Percentiles rank a stretch among this genome's conserved stretches.
These are phyloP conservation scores for Phyllosticta citribraziliensis DNA, from an alignment of 2,329 filamentous ascomycete species.

Conservation along the genomic window DNA sequence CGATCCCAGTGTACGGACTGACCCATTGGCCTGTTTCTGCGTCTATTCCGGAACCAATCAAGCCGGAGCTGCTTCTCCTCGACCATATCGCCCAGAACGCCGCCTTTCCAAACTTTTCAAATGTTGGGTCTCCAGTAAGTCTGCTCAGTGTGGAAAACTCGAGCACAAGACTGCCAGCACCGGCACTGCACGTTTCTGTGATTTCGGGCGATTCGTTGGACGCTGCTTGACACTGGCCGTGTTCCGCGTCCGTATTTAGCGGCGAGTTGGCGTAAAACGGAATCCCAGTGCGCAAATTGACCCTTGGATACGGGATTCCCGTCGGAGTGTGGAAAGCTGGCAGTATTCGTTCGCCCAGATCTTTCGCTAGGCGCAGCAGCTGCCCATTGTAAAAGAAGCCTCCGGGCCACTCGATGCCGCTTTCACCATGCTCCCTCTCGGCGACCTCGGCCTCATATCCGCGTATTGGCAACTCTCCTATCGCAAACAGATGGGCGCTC, in stretches of 20 bases:
- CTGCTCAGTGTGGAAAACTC: slow-evolving; percentile 89
- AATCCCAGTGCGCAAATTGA: slow-evolving; percentile 83
- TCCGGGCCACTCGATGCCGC: slow-evolving; percentile 59
- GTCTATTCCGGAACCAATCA: slow-evolving; percentile 87
- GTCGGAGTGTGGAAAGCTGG: slow-evolving; percentile 89
- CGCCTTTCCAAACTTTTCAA: slow-evolving; percentile 78
- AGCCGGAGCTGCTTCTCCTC: slow-evolving; percentile 69
- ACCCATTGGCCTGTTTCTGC: slow-evolving; percentile 87
- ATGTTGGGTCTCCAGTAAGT: slow-evolving; percentile 75
- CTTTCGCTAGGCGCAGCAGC: slow-evolving; percentile 75
- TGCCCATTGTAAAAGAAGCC: slow-evolving; percentile 82
- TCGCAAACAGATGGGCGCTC: slow-evolving; percentile 86
- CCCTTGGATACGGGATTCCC: slow-evolving; percentile 86
- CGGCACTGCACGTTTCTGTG: slow-evolving; percentile 93
- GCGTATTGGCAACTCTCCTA: slow-evolving; percentile 77
- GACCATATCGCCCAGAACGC: slow-evolving; percentile 98
- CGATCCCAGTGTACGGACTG: slow-evolving; percentile 81
- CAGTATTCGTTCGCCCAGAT: slow-evolving; percentile 72
- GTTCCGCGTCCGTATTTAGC: slow-evolving; percentile 50
- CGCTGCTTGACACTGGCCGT: slow-evolving; percentile 37
- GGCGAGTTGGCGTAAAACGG: slow-evolving; percentile 88
- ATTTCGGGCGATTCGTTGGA: slow-evolving; percentile 52
- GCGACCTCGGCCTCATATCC: slow-evolving; percentile 53
- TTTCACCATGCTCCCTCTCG: slow-evolving; percentile 22
- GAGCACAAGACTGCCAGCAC: slow-evolving; percentile 87